phyloP scores from a whole-genome alignment of 257 asterid species.

The Petrea volubilis region DNA sequence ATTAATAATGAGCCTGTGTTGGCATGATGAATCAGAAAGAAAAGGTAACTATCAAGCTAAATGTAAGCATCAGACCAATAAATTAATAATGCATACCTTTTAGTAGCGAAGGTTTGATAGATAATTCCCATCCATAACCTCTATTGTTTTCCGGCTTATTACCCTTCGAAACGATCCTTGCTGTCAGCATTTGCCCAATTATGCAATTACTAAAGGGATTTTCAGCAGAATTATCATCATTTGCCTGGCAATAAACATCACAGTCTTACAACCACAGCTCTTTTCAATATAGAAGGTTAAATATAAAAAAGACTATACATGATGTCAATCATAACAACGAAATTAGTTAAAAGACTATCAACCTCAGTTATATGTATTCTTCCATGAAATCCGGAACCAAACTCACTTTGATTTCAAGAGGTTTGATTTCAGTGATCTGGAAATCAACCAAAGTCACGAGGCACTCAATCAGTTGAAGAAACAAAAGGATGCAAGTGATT shows the following conservation, averaged over 20 bases:
- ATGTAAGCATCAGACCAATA: not conserved
- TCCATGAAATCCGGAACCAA: slow-evolving; percentile 84
- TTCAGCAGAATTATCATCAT: slow-evolving; percentile 62
- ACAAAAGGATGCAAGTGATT: not conserved
- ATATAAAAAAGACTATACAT: not conserved
- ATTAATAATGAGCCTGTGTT: not conserved
- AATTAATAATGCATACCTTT: slow-evolving; percentile 37
- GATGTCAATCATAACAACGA: not conserved
- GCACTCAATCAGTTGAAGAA: slow-evolving; percentile 12
- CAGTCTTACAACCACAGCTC: slow-evolving; percentile 2
- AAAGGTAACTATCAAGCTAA: not conserved
- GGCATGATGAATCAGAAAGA: not conserved
- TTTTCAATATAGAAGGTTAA: not conserved
- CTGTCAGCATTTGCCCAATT: slow-evolving; percentile 74
- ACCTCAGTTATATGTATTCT: slow-evolving; percentile 96
- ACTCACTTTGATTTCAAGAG: slow-evolving; percentile 80
- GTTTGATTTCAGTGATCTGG: slow-evolving; percentile 88
- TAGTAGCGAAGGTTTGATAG: slow-evolving; percentile 72
- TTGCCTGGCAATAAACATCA: slow-evolving; percentile 45
- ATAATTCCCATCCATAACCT: slow-evolving; percentile 70
- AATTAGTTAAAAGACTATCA: slow-evolving; percentile 17
- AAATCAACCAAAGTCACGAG: slow-evolving; percentile 24
- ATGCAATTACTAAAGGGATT: slow-evolving; percentile 59
- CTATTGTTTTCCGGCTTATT: slow-evolving; percentile 47
- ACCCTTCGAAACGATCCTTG: slow-evolving; percentile 75